A percentile compares a stretch with the other conserved stretches of the same genome.
Conservation (phyloP, 2,329 filamentous ascomycete species). For the Aureobasidium sp. region DNA sequence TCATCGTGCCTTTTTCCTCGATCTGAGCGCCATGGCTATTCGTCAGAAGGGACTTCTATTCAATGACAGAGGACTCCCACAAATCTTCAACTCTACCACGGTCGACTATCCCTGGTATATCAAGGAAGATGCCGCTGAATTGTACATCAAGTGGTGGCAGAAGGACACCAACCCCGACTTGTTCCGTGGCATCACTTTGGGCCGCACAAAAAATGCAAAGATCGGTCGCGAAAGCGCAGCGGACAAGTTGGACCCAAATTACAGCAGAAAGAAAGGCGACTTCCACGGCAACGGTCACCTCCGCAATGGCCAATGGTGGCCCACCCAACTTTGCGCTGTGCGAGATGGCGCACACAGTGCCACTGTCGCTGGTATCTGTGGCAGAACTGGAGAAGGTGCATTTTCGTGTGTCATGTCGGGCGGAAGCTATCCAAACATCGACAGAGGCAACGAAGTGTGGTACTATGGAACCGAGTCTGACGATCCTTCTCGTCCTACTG, state of each 20-base stretch:
- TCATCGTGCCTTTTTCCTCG: slow-evolving; percentile 34
- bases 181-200: slow-evolving; percentile 37
- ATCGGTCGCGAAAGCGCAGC: slow-evolving; percentile 12
- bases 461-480: slow-evolving; percentile 46
- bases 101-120: slow-evolving; percentile 41
- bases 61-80: slow-evolving; percentile 30
- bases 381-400: slow-evolving; percentile 42
- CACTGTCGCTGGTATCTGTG: slow-evolving; percentile 44
- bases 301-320: slow-evolving; percentile 49
- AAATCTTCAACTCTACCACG: slow-evolving; percentile 32
- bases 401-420: slow-evolving; percentile 50
- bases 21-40: slow-evolving; percentile 29
- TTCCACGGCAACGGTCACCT: slow-evolving; percentile 36
- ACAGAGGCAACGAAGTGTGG: slow-evolving; percentile 43
- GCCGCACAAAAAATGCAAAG: slow-evolving; percentile 17
- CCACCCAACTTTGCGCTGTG: slow-evolving; percentile 44
- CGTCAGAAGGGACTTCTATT: slow-evolving; percentile 33
- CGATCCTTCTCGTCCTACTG: slow-evolving; percentile 27
- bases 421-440: slow-evolving; percentile 41
- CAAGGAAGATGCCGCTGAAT: slow-evolving; percentile 38
- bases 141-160: slow-evolving; percentile 41
- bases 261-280: slow-evolving; percentile 23
- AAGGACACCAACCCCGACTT: slow-evolving; percentile 39
- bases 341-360: slow-evolving; percentile 50
- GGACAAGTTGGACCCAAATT: slow-evolving; percentile 23